Base-by-base conservation (phyloP, 176 grass and related monocot species). In the Oryza rufipogon region DNA sequence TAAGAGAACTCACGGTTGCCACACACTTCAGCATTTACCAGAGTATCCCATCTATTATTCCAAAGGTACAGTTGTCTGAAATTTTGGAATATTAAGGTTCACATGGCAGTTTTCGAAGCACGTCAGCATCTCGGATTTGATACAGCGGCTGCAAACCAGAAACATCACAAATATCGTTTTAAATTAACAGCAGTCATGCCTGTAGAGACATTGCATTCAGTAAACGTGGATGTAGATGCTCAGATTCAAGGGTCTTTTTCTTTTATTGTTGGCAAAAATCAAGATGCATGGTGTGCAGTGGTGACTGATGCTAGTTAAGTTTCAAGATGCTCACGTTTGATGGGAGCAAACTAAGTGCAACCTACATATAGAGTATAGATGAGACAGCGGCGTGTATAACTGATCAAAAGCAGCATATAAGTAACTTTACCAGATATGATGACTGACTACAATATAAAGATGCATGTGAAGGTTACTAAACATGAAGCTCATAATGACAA, bases 11-110 rank as follows among this genome's bases (percentile, higher is more conserved):
- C 42, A 47, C 17, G 41, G 42, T 80, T 33, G 42, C 17, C 65
- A 48, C 49, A 48, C 34, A 80, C 61, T 52, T 80, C 68, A 65
- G 45, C 68, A 51, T 80, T 80, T 80, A 80, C 46, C 25, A 74
- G 25, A 74, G 6, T 74, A 52, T 52, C 13, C 25, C 46, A 70
- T 44, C 44, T 19, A 25, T 66, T 54, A 25, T 52, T 56, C 78
- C 78, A 54, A 70, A 70, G 47, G 30, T 79, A 45, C 23, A 47
- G 4, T n/a, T 12, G 20, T 66, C 15, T 19, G 30, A 79, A 33
- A 33, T 16, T 42, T 20, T 44, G 76, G 63, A 78, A 79, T 39
- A 67, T 20, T 66, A 15, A 19, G 15, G 46, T 48, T 33, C 61
- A 39, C 42, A 33, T 17, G 63, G 19, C 9, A 26, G 65, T 67